Base-by-base conservation (phyloP, 2,329 filamentous ascomycete genomes). In the Mariannaea elegans region DNA sequence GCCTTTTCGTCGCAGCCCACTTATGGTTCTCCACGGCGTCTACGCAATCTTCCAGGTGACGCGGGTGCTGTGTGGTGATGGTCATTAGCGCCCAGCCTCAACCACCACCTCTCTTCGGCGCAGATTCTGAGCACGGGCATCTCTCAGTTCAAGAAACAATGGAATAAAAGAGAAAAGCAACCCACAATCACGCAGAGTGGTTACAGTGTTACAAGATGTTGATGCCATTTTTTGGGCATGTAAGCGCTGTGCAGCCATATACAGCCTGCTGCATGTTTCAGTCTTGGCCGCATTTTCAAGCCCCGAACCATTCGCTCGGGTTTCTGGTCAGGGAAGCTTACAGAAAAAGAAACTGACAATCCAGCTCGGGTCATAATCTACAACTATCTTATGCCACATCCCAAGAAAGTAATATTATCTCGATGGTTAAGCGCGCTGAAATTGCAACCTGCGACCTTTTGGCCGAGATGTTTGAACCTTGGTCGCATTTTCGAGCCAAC, bases 281-380 rank as follows among this genome's bases (percentile, higher is more conserved):
- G 27, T 14, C 50, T 45, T 46, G 51, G 51, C 21, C 12, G 24
- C 23, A 5, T 38, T 39, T 19, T 5, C 41, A 38, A 41, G 41
- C 51, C 45, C 45, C 41, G 18, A 44, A 54, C 51, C 51, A 36
- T 16, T 54, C 41, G 12, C 41, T 54, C 51, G 51, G 51, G 41
- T 27, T 12, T 9, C n/a, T 14, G 21, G 14, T 13, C 7, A 29
- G 13, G 23, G 13, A 4, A 45, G 13, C 6, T 21, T 4, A 8
- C 19, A 13, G 18, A n/a, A 16, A 50, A 24, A 39, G n/a, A 29
- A 19, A 38, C 18, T 31, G 18, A 19, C 24, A 27, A 27, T 27
- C 24, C 24, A 9, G 5, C 9, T 27, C 24, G 5, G 9, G 24
- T 9, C 24, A 27, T 27, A 27, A 27, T 27, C 24, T 27, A 9